Conservation (phyloP, 148 eudicot genomes). For the Silene conica region DNA sequence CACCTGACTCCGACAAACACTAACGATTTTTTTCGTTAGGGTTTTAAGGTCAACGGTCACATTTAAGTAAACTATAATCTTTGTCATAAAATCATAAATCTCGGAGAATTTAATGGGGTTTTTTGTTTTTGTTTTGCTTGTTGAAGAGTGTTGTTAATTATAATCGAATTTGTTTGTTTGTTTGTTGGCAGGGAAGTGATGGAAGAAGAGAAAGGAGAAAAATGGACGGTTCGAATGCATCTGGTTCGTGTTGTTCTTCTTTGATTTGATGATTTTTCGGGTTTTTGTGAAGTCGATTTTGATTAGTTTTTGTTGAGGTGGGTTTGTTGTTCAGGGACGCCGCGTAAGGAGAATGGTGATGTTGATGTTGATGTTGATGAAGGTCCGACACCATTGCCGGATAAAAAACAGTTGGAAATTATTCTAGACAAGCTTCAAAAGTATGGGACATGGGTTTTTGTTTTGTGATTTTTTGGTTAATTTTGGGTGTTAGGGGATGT, state of each 20-base stretch:
- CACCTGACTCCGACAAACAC: conserved; percentile 4
- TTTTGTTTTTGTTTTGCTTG: background rate
- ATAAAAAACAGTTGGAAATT: conserved; percentile 72
- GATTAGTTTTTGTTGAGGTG: conserved; percentile 5
- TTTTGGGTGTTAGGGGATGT: background rate
- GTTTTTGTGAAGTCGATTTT: background rate
- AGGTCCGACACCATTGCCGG: conserved; percentile 51
- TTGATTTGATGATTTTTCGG: background rate
- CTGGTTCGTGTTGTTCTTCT: conserved; percentile 35
- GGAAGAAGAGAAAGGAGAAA: conserved; percentile 34
- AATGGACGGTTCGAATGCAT: conserved; percentile 29
- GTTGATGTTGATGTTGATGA: background rate
- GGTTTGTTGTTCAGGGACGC: conserved; percentile 37
- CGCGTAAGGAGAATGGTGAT: conserved; percentile 22
- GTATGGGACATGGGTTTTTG: conserved; percentile 35
- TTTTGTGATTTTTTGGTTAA: background rate
- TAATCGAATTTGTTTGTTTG: conserved; percentile 10
- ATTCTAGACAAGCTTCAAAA: conserved; percentile 89
- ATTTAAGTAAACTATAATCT: background rate
- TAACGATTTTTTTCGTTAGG: background rate
- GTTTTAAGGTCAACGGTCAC: background rate
- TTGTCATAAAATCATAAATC: background rate
- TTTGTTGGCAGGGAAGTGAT: conserved; percentile 40
- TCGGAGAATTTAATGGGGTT: background rate
- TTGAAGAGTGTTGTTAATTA: background rate